Evolutionary conservation across 371 early-diverging fungal genomes (phyloP), one percentile per base, ranked within the genome.

Genomic region (Rhizopus sp.): DNA sequence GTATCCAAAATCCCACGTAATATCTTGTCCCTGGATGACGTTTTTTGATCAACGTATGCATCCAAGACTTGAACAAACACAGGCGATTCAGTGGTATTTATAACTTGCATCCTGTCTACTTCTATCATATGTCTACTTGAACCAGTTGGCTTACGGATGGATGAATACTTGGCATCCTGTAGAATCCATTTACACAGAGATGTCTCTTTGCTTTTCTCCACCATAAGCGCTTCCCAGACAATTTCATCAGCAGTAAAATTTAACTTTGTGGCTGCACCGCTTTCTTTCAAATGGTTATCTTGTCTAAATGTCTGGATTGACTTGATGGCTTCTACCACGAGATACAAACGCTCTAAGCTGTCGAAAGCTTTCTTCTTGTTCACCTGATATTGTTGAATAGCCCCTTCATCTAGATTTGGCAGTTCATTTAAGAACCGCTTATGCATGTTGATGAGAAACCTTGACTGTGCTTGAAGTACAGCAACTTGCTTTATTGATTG

Each of bases 21-120:
- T 89, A 92, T 92, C 68, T 90, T 91, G 50, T 90, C 84, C 10
- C 88, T 71, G 8, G 83, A 77, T 57, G 87, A 93, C 56, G 91
- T 83, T 4, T 15, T 29, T 23, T 60, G 60, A 15, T 50, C 50
- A 1, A 44, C 1, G 23, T 52, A 56, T 1, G 42, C 55, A 12
- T 61, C 57, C 15, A 65, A 12, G 1, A 65, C 66, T 16, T 60
- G 29, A 9, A 48, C 62, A 66, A 90, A 93, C 15, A 72, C 68
- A 6, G 87, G 80, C 3, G 69, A 64, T 0, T 73, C 56, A 30
- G 87, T 61, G 17, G 84, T 79, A 63, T 92, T 90, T 45, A 83
- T 82, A n/a, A 93, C 61, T 12, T 78, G 62, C 17, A 93, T 55
- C 53, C 79, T 61, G 51, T 93, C 92, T 13, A 94, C 78, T 50